Conservation (phyloP, 169 alveolate genomes). For the Eimeria falciformis region DNA sequence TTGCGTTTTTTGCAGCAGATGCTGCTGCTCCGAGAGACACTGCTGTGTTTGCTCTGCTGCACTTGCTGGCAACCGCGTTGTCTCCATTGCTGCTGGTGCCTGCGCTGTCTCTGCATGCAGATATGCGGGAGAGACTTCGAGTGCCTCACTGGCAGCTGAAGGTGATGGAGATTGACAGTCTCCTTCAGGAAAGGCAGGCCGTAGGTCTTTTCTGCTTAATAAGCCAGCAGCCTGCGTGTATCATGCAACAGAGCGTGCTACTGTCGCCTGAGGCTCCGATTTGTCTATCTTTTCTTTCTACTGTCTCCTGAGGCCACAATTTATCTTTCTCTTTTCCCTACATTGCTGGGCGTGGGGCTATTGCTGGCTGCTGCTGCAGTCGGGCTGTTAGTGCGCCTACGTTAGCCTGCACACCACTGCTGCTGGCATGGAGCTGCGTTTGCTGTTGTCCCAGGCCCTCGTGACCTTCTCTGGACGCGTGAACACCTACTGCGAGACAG, state of each 20-base stretch:
- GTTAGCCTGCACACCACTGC: not conserved
- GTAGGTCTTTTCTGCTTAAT: not conserved
- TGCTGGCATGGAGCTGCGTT: not conserved
- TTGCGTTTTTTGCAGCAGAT: no score
- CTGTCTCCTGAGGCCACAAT: not conserved
- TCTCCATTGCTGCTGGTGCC: conserved; percentile 42
- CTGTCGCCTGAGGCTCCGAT: not conserved
- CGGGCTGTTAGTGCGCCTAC: no score
- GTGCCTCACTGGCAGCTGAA: conserved; percentile 44
- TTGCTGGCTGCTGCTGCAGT: no score
- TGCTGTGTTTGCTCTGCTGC: not conserved
- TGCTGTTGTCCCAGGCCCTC: not conserved
- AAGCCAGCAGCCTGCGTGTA: not conserved
- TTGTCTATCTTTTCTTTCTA: not conserved
- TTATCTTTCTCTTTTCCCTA: not conserved
- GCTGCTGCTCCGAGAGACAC: not conserved
- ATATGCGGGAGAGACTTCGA: conserved; percentile 39
- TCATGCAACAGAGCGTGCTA: no score
- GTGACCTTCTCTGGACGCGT: not conserved
- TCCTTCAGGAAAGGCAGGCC: not conserved
- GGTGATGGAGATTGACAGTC: not conserved
- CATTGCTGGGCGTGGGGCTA: no score
- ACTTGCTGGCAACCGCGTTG: not conserved
- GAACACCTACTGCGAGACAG: not conserved
- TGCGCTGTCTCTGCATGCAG: conserved; percentile 23